A percentile compares a stretch with the other conserved stretches of the same genome.
Evolutionary conservation across 2,329 filamentous ascomycete species (phyloP).

Genomic region (Davidsoniella eucalypti): DNA sequence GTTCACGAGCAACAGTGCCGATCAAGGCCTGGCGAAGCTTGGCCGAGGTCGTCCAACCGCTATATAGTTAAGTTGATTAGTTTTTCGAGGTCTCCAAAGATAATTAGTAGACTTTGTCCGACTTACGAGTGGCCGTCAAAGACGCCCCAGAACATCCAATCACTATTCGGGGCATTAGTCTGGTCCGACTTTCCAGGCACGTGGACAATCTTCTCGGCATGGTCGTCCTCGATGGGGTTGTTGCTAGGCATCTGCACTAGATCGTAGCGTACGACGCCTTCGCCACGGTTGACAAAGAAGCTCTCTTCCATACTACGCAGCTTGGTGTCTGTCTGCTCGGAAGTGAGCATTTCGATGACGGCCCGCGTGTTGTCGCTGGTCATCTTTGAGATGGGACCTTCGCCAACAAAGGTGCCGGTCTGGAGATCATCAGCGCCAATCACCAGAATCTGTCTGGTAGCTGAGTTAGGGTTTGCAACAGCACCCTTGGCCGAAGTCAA

Average conservation of each 20-base stretch:
- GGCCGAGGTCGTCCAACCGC: constrained; percentile 94
- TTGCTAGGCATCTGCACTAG: constrained; percentile 90
- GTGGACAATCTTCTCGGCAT: constrained; percentile 95
- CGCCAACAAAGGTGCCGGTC: constrained; percentile 69
- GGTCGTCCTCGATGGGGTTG: constrained; percentile 94
- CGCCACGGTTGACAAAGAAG: constrained; percentile 73
- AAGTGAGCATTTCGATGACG: constrained; percentile 89
- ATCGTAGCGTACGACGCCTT: constrained; percentile 88
- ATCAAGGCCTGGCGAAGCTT: constrained; percentile 88
- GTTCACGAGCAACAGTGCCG: constrained; percentile 77
- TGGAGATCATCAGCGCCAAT: constrained; percentile 84
- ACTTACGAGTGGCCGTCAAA: constrained; percentile 90
- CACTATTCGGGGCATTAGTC: constrained; percentile 39
- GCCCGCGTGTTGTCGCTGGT: constrained; percentile 70
- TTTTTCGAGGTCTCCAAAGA: constrained; percentile 43
- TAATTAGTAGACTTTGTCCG: constrained; percentile 21
- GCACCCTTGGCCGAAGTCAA: constrained; percentile 12
- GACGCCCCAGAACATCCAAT: constrained; percentile 99
- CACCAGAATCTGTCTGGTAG: constrained; percentile 56
- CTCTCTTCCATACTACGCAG: constrained; percentile 81
- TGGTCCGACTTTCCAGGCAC: constrained; percentile 43
- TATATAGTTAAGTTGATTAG: constrained; percentile 21
- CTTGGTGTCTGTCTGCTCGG: constrained; percentile 83
- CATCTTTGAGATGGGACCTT: constrained; percentile 75
- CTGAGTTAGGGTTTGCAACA: constrained; percentile 23